Conservation (phyloP, 306 rosid genomes). For the Quercus bicolor region DNA sequence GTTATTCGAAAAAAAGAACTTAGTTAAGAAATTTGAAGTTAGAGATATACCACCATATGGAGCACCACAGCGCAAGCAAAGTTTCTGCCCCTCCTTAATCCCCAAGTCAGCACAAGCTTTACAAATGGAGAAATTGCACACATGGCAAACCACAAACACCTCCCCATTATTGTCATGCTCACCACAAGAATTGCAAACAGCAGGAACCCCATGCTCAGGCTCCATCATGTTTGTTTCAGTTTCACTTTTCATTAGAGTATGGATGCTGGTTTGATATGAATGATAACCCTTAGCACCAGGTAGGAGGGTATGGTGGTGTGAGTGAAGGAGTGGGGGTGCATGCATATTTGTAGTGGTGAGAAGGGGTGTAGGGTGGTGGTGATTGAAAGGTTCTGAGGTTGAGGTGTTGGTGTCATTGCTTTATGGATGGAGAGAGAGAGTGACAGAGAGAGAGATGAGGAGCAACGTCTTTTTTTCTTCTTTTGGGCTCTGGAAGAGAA, state of each 20-base stretch:
- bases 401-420: conserved; percentile 67
- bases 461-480: conserved; percentile 39
- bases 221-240: conserved; percentile 64
- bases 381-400: conserved; percentile 63
- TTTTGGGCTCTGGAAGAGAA: conserved; percentile 10
- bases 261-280: too few species aligned
- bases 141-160: conserved; percentile 80
- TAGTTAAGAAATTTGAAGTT: not conserved
- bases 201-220: conserved; percentile 49
- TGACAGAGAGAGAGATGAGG: conserved; percentile 31
- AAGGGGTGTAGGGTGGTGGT: conserved; percentile 38
- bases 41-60: conserved; percentile 53
- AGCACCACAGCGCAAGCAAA: conserved; percentile 74
- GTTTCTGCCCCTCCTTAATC: conserved; percentile 70
- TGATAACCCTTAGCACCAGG: not conserved
- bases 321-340: conserved; percentile 9
- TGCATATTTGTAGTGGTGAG: conserved; percentile 23
- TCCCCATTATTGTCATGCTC: conserved; percentile 74
- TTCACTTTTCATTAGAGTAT: conserved; percentile 15
- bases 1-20: not conserved
- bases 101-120: conserved; percentile 71
- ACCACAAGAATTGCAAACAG: conserved; percentile 77
- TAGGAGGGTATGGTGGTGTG: conserved; percentile 9
- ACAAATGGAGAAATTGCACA: conserved; percentile 75
- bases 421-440: conserved; percentile 20